These are phyloP conservation scores for Chrysanthemum makinoi DNA, from an alignment of 129 eudicot species.

Conservation along the genomic window DNA sequence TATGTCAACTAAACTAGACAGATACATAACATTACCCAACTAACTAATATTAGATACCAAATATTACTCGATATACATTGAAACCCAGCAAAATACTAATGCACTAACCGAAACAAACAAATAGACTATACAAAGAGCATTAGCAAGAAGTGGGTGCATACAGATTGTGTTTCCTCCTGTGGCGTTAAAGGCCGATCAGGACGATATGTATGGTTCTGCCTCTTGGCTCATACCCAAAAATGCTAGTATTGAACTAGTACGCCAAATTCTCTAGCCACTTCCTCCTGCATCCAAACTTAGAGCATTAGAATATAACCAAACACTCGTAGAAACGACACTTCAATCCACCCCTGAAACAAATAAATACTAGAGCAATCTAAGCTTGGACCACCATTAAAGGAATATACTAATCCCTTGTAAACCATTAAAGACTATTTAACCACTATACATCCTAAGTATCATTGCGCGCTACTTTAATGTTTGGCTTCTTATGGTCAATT, in stretches of 20 bases:
- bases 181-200: slow-evolving; percentile 87
- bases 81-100: not conserved
- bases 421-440: too few species aligned
- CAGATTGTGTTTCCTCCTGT: slow-evolving; percentile 75
- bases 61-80: not conserved
- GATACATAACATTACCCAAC: not conserved
- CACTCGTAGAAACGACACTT: not conserved
- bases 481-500: too few species aligned
- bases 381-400: too few species aligned
- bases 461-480: too few species aligned
- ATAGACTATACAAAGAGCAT: not conserved
- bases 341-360: too few species aligned
- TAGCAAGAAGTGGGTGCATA: slow-evolving; percentile 29
- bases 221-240: slow-evolving; percentile 87
- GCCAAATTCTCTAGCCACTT: slow-evolving; percentile 86
- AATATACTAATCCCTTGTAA: too few species aligned
- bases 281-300: slow-evolving; percentile 55
- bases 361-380: too few species aligned
- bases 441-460: too few species aligned
- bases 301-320: not conserved
- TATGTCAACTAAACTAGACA: slow-evolving; percentile 9
- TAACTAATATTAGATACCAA: not conserved
- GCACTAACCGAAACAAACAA: not conserved
- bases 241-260: slow-evolving; percentile 80
- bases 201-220: slow-evolving; percentile 86